Percentiles rank a stretch among this genome's conserved stretches.
These are phyloP conservation scores for Corynespora cassiicola DNA, from an alignment of 2,329 filamentous ascomycete genomes.

Conservation along the genomic window DNA sequence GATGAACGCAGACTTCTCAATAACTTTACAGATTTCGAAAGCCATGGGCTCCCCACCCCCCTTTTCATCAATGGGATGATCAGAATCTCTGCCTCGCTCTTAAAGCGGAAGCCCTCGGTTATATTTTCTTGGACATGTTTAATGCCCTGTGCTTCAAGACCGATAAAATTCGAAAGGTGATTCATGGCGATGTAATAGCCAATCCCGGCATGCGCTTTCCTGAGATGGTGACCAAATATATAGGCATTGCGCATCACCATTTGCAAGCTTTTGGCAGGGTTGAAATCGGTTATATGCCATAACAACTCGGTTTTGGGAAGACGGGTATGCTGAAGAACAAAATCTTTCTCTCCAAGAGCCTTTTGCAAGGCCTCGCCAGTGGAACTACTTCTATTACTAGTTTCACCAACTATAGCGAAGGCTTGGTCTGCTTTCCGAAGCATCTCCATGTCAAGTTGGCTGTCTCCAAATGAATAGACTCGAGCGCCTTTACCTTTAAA, in stretches of 20 bases:
- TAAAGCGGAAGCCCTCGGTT: constrained; percentile 55
- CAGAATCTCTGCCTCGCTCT: constrained; percentile 55
- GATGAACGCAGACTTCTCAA: constrained; percentile 60
- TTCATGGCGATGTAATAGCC: constrained; percentile 63
- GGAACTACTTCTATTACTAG: constrained; percentile 53
- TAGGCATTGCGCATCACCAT: constrained; percentile 60
- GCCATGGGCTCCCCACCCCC: constrained; percentile 69
- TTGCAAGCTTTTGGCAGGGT: constrained; percentile 58
- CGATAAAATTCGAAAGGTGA: constrained; percentile 56
- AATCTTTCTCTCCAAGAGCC: too few relatives aligned
- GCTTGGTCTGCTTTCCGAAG: constrained; percentile 59
- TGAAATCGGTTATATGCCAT: too few relatives aligned
- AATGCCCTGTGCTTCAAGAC: constrained; percentile 58
- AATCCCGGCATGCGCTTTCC: constrained; percentile 56
- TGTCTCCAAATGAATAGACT: constrained; percentile 68
- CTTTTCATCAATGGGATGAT: constrained; percentile 70
- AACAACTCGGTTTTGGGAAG: too few relatives aligned
- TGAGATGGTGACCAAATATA: constrained; percentile 53
- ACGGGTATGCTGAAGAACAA: too few relatives aligned
- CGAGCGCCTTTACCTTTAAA: constrained; percentile 45
- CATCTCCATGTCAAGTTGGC: constrained; percentile 65
- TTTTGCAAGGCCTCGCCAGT: constrained; percentile 58
- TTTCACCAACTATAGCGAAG: constrained; percentile 62
- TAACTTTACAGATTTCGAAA: constrained; percentile 60
- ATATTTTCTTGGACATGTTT: constrained; percentile 59